Conservation (phyloP, 441 rosid genomes). For the Aquilaria agallochum region DNA sequence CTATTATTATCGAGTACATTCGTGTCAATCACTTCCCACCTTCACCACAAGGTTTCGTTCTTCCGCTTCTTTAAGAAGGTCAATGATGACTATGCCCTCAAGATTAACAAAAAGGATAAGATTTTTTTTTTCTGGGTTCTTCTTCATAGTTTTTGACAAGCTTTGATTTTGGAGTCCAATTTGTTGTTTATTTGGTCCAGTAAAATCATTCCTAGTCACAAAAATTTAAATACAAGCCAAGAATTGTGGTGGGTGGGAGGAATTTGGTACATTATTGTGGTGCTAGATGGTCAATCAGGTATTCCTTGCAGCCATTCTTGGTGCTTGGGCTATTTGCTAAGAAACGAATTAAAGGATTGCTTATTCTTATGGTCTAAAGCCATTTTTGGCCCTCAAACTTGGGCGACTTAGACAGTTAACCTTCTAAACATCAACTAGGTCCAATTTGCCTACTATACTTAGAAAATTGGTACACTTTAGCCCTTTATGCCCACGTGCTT, state of each 20-base stretch:
- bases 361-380: too few relatives aligned
- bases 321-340: conserved; percentile 70
- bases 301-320: conserved; percentile 77
- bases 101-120: conserved; percentile 78
- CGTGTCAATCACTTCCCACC: conserved; percentile 66
- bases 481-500: too few relatives aligned
- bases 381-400: too few relatives aligned
- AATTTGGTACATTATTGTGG: conserved; percentile 66
- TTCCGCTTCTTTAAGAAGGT: conserved; percentile 68
- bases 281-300: conserved; percentile 66
- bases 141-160: not conserved
- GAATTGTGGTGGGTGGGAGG: conserved; percentile 74
- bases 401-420: too few relatives aligned
- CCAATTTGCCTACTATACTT: too few relatives aligned
- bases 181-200: conserved; percentile 3
- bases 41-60: conserved; percentile 73
- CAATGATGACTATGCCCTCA: conserved; percentile 61
- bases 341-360: conserved; percentile 68
- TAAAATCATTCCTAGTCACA: conserved; percentile 42
- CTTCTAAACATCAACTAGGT: too few relatives aligned
- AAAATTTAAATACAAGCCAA: conserved; percentile 68
- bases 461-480: too few relatives aligned
- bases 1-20: conserved; percentile 57
- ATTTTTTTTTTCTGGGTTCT: too few relatives aligned
- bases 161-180: not conserved